Conservation (phyloP, 495 filamentous ascomycete species). For the Filosporella fistucella region DNA sequence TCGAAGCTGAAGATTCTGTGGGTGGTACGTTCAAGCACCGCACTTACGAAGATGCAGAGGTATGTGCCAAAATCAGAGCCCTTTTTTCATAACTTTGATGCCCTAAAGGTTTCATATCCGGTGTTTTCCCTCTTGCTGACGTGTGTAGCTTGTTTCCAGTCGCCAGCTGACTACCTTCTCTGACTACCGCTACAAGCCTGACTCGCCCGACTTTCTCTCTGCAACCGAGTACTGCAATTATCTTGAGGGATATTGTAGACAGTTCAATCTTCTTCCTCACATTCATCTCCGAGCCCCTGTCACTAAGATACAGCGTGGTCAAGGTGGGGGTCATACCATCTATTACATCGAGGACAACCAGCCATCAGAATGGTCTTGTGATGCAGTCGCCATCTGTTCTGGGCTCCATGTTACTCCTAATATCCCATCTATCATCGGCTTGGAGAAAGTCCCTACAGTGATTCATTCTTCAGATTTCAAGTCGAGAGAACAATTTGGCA, state of each 20-base stretch:
- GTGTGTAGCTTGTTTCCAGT: constrained; percentile 35
- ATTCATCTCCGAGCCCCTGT: constrained; percentile 32
- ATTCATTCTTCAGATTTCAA: constrained; percentile 42
- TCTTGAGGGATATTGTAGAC: constrained; percentile 34
- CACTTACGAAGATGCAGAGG: constrained; percentile 20
- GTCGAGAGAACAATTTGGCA: constrained; percentile 30
- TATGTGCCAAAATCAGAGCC: no score
- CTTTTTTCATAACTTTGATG: not conserved
- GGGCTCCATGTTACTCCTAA: constrained; percentile 37
- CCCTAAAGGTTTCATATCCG: not conserved
- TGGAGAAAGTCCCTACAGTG: constrained; percentile 31
- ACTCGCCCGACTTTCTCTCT: constrained; percentile 33
- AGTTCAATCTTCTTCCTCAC: constrained; percentile 34
- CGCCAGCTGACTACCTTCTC: constrained; percentile 37
- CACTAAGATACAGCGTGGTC: constrained; percentile 17
- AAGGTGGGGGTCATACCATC: constrained; percentile 25
- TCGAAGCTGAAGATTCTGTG: constrained; percentile 16
- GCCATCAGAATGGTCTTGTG: constrained; percentile 27
- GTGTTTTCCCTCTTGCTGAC: not conserved
- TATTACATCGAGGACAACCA: constrained; percentile 17
- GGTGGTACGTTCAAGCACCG: constrained; percentile 20
- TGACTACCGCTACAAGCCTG: constrained; percentile 28
- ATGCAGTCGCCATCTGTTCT: constrained; percentile 38
- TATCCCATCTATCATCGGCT: constrained; percentile 31
- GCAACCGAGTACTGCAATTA: constrained; percentile 30